These are phyloP conservation scores for Boletus rubescentipes DNA, from an alignment of 768 basidiomycete species.

Conservation along the genomic window DNA sequence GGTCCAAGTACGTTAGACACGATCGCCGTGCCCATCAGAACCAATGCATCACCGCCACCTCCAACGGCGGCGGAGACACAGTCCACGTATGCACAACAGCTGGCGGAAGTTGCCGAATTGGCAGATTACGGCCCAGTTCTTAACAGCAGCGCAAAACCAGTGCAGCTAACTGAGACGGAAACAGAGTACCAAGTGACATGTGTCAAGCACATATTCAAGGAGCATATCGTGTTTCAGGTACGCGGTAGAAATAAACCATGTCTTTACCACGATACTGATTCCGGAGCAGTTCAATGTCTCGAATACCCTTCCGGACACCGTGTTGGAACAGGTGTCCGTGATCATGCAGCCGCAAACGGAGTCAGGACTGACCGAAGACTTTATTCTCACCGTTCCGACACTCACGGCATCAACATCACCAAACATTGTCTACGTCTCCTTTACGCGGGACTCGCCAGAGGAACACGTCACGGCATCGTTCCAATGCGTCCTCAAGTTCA, in stretches of 20 bases:
- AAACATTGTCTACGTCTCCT: slow-evolving; percentile 90
- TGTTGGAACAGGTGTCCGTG: slow-evolving; percentile 91
- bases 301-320: slow-evolving; percentile 94
- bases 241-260: slow-evolving; percentile 17
- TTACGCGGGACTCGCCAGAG: slow-evolving; percentile 77
- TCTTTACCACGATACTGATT: slow-evolving; percentile 6
- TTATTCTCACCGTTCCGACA: slow-evolving; percentile 82
- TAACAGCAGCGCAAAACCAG: slow-evolving; percentile 77
- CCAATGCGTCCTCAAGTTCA: slow-evolving; percentile 87
- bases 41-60: slow-evolving; percentile 60
- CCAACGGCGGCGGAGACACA: slow-evolving; percentile 87
- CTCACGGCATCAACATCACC: slow-evolving; percentile 71
- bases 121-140: slow-evolving; percentile 81
- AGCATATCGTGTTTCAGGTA: slow-evolving; percentile 97
- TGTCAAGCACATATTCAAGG: slow-evolving; percentile 95
- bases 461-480: slow-evolving; percentile 83
- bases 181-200: slow-evolving; percentile 97
- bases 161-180: slow-evolving; percentile 91
- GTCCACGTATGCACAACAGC: slow-evolving; percentile 83
- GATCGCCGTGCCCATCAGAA: slow-evolving; percentile 68
- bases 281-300: slow-evolving; percentile 85
- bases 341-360: slow-evolving; percentile 85
- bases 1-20: slow-evolving; percentile 87
- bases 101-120: slow-evolving; percentile 85
- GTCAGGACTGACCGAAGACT: slow-evolving; percentile 82